Evolutionary conservation across 2,329 filamentous ascomycete genomes (phyloP), one percentile per base, ranked within the genome.

Genomic region (Fusarium nematophilum): DNA sequence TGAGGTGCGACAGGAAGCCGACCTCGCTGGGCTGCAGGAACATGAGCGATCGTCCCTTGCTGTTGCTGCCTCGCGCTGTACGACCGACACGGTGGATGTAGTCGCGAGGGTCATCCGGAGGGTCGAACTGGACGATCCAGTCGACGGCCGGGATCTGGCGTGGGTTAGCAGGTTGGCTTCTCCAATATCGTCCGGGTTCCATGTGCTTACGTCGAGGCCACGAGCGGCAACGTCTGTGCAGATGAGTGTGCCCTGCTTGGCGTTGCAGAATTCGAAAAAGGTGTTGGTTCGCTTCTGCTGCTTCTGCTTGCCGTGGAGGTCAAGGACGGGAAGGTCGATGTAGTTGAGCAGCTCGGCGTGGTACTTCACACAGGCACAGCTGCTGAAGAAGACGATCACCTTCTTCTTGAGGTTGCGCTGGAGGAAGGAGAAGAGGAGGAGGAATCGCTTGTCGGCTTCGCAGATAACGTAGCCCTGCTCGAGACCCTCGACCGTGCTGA

Each of bases 281-380:
- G 93, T 97, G 73, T 96, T 96, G 18, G 95, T 99, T n/a, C 95
- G 91, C 77, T 97, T 97, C 78, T 97, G 93, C 78, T 99, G 95
- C 79, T 99, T 99, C 78, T 97, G 92, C 79, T 99, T 97, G 66
- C 93, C 95, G 75, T 96, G 92, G 7, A 96, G 82, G 67, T 92
- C 90, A 36, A 96, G 83, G 3, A 96, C 91, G 5, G 91, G 93
- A 33, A 97, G 84, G 75, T 98, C 95, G 70, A 98, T 97, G 79
- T 97, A 98, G 80, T 98, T 98, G 66, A 99, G 87, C 23, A 99
- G 86, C 75, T 98, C 93, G 21, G 91, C 88, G 77, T 97, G 93
- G 78, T 98, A 99, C 75, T 96, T 96, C 70, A 98, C 94, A 65
- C 90, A 96, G 71, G 92, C 92, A 75, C 93, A 96, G 71, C 89